Conservation (phyloP, 2,329 filamentous ascomycete species). For the Aureobasidium sp. region DNA sequence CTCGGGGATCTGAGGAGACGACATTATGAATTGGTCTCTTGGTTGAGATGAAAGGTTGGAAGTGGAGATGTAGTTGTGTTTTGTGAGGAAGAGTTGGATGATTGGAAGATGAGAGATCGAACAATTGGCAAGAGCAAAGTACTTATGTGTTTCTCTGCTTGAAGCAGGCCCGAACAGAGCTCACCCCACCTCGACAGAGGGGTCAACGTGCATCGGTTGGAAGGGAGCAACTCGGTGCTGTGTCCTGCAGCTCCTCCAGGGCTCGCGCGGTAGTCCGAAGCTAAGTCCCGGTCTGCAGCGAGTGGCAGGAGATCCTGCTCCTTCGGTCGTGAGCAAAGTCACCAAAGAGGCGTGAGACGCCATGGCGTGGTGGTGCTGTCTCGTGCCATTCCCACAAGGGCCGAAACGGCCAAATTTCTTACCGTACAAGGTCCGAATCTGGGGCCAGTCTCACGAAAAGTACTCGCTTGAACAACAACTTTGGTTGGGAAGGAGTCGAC, state of each 20-base stretch:
- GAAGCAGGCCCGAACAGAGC: constrained; percentile 10
- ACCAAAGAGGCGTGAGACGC: neutral
- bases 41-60: neutral
- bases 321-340: neutral
- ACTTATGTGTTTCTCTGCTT: constrained; percentile 6
- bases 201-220: constrained; percentile 12
- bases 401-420: constrained; percentile 3
- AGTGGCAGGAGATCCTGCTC: constrained; percentile 12
- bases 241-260: neutral
- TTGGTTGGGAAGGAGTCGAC: constrained; percentile 8
- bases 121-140: neutral
- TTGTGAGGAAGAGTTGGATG: neutral
- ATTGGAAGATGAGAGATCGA: neutral
- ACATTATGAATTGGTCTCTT: constrained; percentile 5
- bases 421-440: constrained; percentile 13
- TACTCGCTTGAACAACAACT: neutral
- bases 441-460: neutral
- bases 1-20: constrained; percentile 51
- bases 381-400: constrained; percentile 9
- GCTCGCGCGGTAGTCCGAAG: constrained; percentile 10
- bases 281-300: neutral
- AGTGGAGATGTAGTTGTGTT: neutral
- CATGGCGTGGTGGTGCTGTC: constrained; percentile 10
- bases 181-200: constrained; percentile 12
- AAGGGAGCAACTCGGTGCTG: constrained; percentile 4